Evolutionary conservation across 495 filamentous ascomycete species (phyloP).

Genomic region (Cercophora scortea): DNA sequence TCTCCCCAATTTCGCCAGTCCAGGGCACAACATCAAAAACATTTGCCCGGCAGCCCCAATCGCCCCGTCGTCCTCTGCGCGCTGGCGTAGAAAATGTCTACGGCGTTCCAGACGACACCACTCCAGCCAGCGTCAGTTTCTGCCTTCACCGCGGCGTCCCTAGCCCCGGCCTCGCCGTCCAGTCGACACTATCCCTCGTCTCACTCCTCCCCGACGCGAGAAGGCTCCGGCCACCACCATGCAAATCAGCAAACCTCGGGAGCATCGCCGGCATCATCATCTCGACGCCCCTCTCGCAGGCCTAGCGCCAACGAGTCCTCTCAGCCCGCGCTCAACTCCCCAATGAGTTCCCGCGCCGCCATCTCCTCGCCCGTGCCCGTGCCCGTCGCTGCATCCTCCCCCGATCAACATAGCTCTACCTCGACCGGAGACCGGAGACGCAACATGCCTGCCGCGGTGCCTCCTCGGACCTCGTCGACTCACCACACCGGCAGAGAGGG

Average conservation of each 20-base stretch:
- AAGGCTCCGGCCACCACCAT: conserved; percentile 29
- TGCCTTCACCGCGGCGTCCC: conserved; percentile 37
- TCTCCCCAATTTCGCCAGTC: conserved; percentile 1
- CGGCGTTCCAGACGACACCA: conserved; percentile 47
- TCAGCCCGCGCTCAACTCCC: conserved; percentile 32
- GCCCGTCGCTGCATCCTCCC: conserved; percentile 24
- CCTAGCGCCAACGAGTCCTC: conserved; percentile 44
- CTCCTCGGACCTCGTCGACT: conserved; percentile 58
- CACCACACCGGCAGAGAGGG: conserved; percentile 24
- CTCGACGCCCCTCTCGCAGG: conserved; percentile 40
- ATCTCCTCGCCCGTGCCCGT: conserved; percentile 39
- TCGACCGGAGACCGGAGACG: conserved; percentile 31
- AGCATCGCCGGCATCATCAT: conserved; percentile 31
- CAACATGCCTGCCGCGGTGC: conserved; percentile 44
- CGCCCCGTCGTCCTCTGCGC: conserved; percentile 12
- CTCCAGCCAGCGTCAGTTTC: conserved; percentile 43
- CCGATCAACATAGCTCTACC: conserved; percentile 33
- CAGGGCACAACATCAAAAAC: conserved; percentile 6
- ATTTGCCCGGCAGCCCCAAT: conserved; percentile 10
- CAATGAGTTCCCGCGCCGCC: conserved; percentile 40
- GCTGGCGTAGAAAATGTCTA: conserved; percentile 40
- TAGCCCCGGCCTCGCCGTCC: conserved; percentile 33
- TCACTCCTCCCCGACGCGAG: conserved; percentile 35
- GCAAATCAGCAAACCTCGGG: conserved; percentile 30
- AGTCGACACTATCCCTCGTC: conserved; percentile 35